Evolutionary conservation across 169 alveolate species (phyloP).

Genomic region (Pseudocohnilembus persalinus): DNA sequence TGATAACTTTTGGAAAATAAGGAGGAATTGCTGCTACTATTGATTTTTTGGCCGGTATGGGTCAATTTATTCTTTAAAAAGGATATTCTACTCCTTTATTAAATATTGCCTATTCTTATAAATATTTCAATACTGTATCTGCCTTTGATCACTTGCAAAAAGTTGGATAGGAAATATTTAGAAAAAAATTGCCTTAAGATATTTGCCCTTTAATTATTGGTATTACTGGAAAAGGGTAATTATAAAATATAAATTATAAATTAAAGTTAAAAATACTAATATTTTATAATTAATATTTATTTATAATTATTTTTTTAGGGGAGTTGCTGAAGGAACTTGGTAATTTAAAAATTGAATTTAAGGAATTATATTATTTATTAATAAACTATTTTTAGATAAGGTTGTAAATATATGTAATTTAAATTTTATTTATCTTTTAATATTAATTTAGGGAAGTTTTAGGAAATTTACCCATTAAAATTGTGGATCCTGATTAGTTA

Average conservation of each 20-base stretch:
- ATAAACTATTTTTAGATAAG: too few species aligned
- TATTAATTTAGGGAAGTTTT: constrained; percentile 69
- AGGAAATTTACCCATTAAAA: constrained; percentile 59
- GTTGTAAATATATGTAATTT: too few species aligned
- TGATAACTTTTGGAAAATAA: constrained; percentile 72
- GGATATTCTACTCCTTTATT: constrained; percentile 62
- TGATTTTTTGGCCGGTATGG: constrained; percentile 73
- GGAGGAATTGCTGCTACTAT: constrained; percentile 81
- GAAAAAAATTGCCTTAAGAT: constrained; percentile 57
- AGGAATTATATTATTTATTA: too few species aligned
- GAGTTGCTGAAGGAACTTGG: constrained; percentile 73
- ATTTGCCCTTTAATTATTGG: constrained; percentile 69
- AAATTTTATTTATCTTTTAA: too few species aligned
- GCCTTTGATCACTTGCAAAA: constrained; percentile 44
- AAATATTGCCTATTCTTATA: constrained; percentile 59
- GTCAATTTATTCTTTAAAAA: constrained; percentile 60
- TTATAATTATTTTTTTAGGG: constrained; percentile 15
- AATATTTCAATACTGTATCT: constrained; percentile 50
- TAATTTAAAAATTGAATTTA: too few species aligned
- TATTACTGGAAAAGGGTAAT: constrained; percentile 62
- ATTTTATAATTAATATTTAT: too few species aligned
- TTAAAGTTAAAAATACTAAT: too few species aligned
- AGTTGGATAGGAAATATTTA: constrained; percentile 49
- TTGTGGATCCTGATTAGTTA: constrained; percentile 59
- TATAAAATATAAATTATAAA: too few species aligned